Conservation (phyloP, 1,284 basidiomycete species). For the Naganishia albida region DNA sequence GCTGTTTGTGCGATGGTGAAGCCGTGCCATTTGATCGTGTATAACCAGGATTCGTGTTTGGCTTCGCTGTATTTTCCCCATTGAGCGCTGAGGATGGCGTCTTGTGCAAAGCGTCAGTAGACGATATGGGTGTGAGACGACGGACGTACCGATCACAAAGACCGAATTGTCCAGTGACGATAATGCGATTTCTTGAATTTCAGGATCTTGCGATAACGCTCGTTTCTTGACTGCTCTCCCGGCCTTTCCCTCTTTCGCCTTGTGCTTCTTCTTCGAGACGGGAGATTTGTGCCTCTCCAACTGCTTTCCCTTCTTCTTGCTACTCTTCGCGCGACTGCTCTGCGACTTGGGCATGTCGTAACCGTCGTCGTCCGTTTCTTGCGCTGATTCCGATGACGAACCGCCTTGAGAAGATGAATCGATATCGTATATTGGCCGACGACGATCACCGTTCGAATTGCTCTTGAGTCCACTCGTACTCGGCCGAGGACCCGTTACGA, state of each 20-base stretch:
- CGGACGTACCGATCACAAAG: slow-evolving; percentile 14
- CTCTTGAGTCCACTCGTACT: slow-evolving; percentile 9
- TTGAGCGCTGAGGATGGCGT: slow-evolving; percentile 21
- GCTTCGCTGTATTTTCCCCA: slow-evolving; percentile 3
- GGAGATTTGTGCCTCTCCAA: not conserved
- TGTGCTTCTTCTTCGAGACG: not conserved
- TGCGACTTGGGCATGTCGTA: not conserved
- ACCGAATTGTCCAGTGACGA: slow-evolving; percentile 3
- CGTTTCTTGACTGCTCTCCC: not conserved
- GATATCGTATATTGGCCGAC: slow-evolving; percentile 2
- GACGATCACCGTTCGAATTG: not conserved
- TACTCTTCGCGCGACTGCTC: not conserved
- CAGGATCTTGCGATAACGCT: not conserved
- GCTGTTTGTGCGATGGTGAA: slow-evolving; percentile 23
- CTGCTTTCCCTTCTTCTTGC: slow-evolving; percentile 4
- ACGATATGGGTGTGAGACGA: not conserved
- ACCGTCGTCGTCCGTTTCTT: slow-evolving; percentile 16
- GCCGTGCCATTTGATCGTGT: slow-evolving; percentile 30
- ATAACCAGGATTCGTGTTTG: slow-evolving; percentile 10
- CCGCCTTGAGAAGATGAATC: slow-evolving; percentile 4
- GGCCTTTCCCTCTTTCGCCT: not conserved
- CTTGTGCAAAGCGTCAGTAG: not conserved
- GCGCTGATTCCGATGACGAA: slow-evolving; percentile 8
- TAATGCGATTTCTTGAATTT: slow-evolving; percentile 11
- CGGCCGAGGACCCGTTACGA: not conserved